Evolutionary conservation across 2,329 filamentous ascomycete genomes (phyloP).

Genomic region (Microthyrium microscopicum): DNA sequence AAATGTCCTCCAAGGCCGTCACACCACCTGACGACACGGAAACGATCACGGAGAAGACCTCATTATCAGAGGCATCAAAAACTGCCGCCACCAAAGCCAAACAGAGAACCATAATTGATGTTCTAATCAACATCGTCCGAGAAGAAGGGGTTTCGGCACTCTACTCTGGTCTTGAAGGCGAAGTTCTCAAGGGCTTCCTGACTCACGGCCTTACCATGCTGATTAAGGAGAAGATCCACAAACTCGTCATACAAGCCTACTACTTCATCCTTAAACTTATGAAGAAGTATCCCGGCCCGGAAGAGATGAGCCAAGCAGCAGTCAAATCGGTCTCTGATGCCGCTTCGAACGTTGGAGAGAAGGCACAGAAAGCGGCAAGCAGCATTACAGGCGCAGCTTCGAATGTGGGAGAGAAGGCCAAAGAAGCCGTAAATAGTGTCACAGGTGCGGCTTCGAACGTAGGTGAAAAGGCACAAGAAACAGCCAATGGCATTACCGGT

Average conservation of each 20-base stretch:
- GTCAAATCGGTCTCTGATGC: slow-evolving; percentile 12
- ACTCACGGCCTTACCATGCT: slow-evolving; percentile 78
- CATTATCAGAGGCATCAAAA: slow-evolving; percentile 2
- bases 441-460: slow-evolving; percentile 6
- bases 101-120: slow-evolving; percentile 42
- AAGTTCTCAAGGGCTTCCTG: slow-evolving; percentile 71
- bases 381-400: slow-evolving; percentile 8
- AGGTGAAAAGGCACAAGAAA: slow-evolving; percentile 3
- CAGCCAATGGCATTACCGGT: slow-evolving; percentile 1
- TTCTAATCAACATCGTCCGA: slow-evolving; percentile 39
- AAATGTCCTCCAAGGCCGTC: slow-evolving; percentile 36
- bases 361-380: slow-evolving; percentile 5
- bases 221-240: slow-evolving; percentile 63
- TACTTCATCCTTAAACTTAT: slow-evolving; percentile 41
- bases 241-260: slow-evolving; percentile 54
- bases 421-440: slow-evolving; percentile 7
- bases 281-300: slow-evolving; percentile 23
- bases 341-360: slow-evolving; percentile 9
- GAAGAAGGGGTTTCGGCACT: slow-evolving; percentile 52
- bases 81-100: slow-evolving; percentile 13
- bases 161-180: slow-evolving; percentile 60
- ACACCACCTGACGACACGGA: slow-evolving; percentile 12
- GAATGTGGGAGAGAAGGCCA: slow-evolving; percentile 2
- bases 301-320: slow-evolving; percentile 20
- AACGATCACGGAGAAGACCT: slow-evolving; percentile 6